Base-by-base conservation (phyloP, 140 eudicot species). In the Senecio squalidus region DNA sequence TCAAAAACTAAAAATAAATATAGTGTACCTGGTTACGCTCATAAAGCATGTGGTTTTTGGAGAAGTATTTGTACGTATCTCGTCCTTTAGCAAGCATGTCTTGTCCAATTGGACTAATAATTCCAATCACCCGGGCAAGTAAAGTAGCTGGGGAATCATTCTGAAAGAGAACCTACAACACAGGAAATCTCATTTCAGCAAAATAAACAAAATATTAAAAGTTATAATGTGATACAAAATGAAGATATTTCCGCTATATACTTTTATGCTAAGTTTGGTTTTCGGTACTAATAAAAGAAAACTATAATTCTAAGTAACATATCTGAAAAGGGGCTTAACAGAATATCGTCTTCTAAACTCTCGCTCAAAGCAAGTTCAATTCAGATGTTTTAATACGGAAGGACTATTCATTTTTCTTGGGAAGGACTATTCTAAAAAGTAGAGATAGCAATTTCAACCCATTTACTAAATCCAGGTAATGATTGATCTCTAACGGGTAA, bases 61-160 rank as follows among this genome's bases (percentile, higher is more conserved):
- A 82, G 70, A 93, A 87, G 61, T 93, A 88, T 61, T 93, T 88
- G 82, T 84, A 76, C 14, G 96, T 84, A 74, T 93, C 99, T 26
- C 89, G 82, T 65, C 99, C 99, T 78, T 93, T 82, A 43, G 84
- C 95, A 51, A 93, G 93, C 96, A 93, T 79, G 24, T 74, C 85
- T 74, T 87, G 99, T 59, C 86, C 87, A 75, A 93, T 66, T 6
- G 86, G 86, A 56, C 87, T 80, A 30, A 93, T 88, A 38, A 93
- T 88, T 50, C 99, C 99, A 38, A 88, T 80, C 20, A 93, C 96
- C 23, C 99, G 82, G 25, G 99, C 99, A 69, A 93, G 95, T 50
- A 93, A 80, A 15, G 99, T 88, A 54, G 99, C 99, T 6, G 96
- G 96, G 5, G 99, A 88, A 80, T 93, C 99, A 64, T 93, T 93